Evolutionary conservation across 495 filamentous ascomycete genomes (phyloP).

Genomic region (Opeltia flavorubescens): DNA sequence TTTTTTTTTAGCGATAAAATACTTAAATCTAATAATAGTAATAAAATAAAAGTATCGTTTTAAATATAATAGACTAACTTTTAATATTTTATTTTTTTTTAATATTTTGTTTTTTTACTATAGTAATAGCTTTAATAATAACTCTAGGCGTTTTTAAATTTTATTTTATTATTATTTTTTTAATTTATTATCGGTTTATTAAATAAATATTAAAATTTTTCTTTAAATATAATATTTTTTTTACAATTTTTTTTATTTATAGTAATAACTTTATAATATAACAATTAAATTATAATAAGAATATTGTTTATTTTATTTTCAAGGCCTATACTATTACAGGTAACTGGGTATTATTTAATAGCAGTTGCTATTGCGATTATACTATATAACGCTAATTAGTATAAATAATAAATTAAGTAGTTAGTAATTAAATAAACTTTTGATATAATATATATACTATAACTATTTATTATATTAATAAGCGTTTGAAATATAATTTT

Average conservation of each 20-base stretch:
- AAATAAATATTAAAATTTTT: no score
- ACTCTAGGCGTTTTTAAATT: not conserved
- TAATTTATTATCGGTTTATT: no score
- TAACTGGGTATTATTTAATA: no score
- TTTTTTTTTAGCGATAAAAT: not conserved
- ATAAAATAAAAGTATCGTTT: not conserved
- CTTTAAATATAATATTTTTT: not conserved
- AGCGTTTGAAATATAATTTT: not conserved
- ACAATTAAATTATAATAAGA: not conserved
- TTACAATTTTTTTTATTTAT: not conserved
- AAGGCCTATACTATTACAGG: not conserved
- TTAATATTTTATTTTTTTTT: constrained; percentile 1
- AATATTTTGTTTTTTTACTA: no score
- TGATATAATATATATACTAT: not conserved
- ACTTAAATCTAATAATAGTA: not conserved
- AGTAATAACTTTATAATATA: not conserved
- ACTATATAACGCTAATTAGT: not conserved
- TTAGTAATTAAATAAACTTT: not conserved
- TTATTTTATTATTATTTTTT: not conserved
- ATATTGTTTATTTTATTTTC: not conserved
- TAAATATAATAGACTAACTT: not conserved
- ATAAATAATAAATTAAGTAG: not conserved
- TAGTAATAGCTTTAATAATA: no score
- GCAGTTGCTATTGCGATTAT: not conserved
- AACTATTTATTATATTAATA: not conserved